Conservation (phyloP, 306 rosid genomes). For the Myrica gale region DNA sequence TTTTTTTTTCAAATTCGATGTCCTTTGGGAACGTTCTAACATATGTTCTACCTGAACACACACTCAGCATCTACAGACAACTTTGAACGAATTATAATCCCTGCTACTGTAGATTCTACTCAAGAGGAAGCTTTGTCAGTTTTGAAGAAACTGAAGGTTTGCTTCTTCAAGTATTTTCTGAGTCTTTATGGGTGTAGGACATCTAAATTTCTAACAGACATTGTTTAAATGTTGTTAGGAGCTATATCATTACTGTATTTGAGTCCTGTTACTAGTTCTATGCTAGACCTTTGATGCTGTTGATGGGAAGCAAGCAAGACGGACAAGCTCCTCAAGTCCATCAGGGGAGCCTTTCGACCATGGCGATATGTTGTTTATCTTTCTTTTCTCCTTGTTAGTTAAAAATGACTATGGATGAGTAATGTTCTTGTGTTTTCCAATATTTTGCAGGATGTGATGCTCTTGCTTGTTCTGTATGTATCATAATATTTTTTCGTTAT, state of each 20-base stretch:
- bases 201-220: constrained; percentile 8
- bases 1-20: neutral
- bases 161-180: constrained; percentile 28
- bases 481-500: no score
- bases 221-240: constrained; percentile 7
- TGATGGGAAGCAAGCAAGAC: constrained; percentile 98
- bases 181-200: neutral
- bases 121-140: constrained; percentile 75
- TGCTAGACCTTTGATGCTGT: constrained; percentile 99
- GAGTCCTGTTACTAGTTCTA: no score
- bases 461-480: constrained; percentile 95
- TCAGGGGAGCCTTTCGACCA: constrained; percentile 95
- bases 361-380: constrained; percentile 43
- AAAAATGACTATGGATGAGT: constrained; percentile 29
- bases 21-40: neutral
- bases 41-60: neutral
- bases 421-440: constrained; percentile 19
- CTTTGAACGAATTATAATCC: constrained; percentile 51
- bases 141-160: constrained; percentile 76
- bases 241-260: neutral
- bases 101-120: constrained; percentile 68
- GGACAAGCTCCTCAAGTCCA: constrained; percentile 95
- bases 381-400: constrained; percentile 3
- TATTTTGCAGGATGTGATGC: constrained; percentile 94
- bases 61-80: constrained; percentile 41